phyloP scores from a whole-genome alignment of 2,329 filamentous ascomycete genomes.

The Epichloe brachyelytri region DNA sequence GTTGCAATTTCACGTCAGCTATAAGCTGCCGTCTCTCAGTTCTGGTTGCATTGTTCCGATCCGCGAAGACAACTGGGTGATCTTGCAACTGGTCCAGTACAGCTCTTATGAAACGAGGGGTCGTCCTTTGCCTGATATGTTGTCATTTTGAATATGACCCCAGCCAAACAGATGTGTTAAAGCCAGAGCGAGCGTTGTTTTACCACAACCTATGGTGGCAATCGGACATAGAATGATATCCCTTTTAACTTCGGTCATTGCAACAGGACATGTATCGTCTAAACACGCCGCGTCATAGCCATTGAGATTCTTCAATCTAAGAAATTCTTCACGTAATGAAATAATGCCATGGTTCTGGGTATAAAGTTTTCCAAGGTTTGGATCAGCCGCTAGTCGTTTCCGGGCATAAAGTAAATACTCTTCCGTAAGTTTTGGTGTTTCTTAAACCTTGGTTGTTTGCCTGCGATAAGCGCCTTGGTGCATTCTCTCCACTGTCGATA shows the following conservation, averaged over 20 bases:
- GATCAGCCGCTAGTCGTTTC: conserved; percentile 55
- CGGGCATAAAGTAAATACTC: conserved; percentile 80
- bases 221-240: conserved; percentile 80
- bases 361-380: conserved; percentile 57
- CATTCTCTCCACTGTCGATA: conserved; percentile 98
- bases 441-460: conserved; percentile 61
- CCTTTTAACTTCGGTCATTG: conserved; percentile 41
- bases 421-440: conserved; percentile 84
- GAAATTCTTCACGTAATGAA: conserved; percentile 73
- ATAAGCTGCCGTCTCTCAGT: conserved; percentile 84
- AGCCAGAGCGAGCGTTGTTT: conserved; percentile 81
- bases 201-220: conserved; percentile 90
- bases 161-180: conserved; percentile 74
- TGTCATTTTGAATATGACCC: conserved; percentile 94
- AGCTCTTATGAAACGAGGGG: conserved; percentile 65
- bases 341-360: conserved; percentile 92
- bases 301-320: conserved; percentile 70
- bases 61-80: conserved; percentile 67
- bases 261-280: conserved; percentile 39
- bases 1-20: conserved; percentile 53
- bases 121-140: conserved; percentile 69
- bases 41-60: conserved; percentile 85
- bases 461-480: conserved; percentile 75
- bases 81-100: conserved; percentile 52
- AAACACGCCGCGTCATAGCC: conserved; percentile 78